Conservation (phyloP, 805 yeast genomes). For the Pichia phayaonensis region DNA sequence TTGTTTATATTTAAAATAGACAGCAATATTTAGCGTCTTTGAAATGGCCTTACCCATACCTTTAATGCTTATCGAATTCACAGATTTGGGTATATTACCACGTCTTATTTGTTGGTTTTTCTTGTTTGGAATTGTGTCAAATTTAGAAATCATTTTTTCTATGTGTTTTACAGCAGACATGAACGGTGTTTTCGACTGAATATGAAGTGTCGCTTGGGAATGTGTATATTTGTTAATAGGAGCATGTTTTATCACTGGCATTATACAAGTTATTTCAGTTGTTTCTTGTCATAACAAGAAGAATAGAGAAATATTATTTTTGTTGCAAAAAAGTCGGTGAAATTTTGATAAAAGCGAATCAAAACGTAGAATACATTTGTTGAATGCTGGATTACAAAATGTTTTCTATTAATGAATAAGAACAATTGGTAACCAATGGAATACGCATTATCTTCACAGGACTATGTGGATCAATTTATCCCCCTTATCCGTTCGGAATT, state of each 20-base stretch:
- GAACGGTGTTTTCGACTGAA: slow-evolving; percentile 64
- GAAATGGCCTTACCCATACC: slow-evolving; percentile 76
- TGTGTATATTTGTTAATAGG: slow-evolving; percentile 39
- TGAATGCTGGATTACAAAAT: no score
- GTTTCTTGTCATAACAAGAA: no score
- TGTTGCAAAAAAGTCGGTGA: no score
- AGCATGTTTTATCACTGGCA: slow-evolving; percentile 39
- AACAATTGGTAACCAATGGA: slow-evolving; percentile 12
- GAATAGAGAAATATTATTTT: no score
- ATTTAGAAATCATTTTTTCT: slow-evolving; percentile 36
- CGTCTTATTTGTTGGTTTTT: slow-evolving; percentile 25
- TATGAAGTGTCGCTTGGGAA: slow-evolving; percentile 42
- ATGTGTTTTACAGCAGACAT: slow-evolving; percentile 65
- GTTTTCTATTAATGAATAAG: no score
- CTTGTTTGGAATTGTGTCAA: slow-evolving; percentile 34
- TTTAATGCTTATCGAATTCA: slow-evolving; percentile 42
- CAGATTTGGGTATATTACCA: slow-evolving; percentile 9
- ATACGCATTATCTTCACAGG: slow-evolving; percentile 47
- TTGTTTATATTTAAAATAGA: slow-evolving; percentile 46
- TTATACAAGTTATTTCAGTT: background rate
- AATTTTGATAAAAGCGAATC: background rate
- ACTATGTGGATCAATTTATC: slow-evolving; percentile 71
- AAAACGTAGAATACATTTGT: background rate
- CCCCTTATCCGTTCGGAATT: slow-evolving; percentile 66
- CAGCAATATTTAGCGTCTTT: slow-evolving; percentile 54